Conservation (phyloP, 2,329 filamentous ascomycete genomes). For the Ophiocordyceps camponoti-leonardi region DNA sequence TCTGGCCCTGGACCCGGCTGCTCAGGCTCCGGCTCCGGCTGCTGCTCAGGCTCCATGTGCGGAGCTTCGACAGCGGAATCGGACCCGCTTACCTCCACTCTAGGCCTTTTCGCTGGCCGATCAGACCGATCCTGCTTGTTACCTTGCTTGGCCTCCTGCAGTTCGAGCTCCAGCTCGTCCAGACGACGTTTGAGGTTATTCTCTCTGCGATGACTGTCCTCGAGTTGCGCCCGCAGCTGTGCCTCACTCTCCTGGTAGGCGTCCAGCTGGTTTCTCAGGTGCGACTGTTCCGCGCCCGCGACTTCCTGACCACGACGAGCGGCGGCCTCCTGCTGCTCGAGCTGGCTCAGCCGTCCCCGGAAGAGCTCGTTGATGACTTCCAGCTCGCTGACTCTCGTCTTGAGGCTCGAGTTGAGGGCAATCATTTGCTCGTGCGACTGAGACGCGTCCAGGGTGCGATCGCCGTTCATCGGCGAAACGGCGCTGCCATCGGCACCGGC, state of each 20-base stretch:
- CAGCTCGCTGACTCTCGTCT: slow-evolving; percentile 86
- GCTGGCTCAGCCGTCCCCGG: slow-evolving; percentile 56
- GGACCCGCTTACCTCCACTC: slow-evolving; percentile 1
- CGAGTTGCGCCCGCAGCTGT: slow-evolving; percentile 44
- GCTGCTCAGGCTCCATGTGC: background rate
- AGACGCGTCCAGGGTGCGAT: slow-evolving; percentile 50
- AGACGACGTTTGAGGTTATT: slow-evolving; percentile 67
- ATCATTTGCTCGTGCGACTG: slow-evolving; percentile 68
- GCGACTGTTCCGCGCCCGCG: slow-evolving; percentile 34
- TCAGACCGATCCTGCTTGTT: slow-evolving; percentile 4
- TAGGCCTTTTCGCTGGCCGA: slow-evolving; percentile 4
- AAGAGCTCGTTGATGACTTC: slow-evolving; percentile 87
- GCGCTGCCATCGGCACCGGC: slow-evolving; percentile 31
- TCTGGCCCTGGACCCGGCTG: background rate
- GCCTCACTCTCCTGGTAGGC: slow-evolving; percentile 20
- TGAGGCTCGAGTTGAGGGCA: slow-evolving; percentile 69
- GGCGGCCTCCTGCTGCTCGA: slow-evolving; percentile 60
- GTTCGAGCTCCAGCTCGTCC: slow-evolving; percentile 56
- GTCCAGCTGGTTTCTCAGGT: slow-evolving; percentile 39
- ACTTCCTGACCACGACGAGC: slow-evolving; percentile 44
- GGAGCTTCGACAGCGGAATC: background rate
- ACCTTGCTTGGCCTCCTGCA: slow-evolving; percentile 15
- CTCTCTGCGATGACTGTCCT: slow-evolving; percentile 63
- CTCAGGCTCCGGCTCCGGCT: background rate
- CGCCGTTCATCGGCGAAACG: slow-evolving; percentile 32